Evolutionary conservation across 441 rosid genomes (phyloP), one percentile per base, ranked within the genome.

Genomic region (Jatropha podagrica): DNA sequence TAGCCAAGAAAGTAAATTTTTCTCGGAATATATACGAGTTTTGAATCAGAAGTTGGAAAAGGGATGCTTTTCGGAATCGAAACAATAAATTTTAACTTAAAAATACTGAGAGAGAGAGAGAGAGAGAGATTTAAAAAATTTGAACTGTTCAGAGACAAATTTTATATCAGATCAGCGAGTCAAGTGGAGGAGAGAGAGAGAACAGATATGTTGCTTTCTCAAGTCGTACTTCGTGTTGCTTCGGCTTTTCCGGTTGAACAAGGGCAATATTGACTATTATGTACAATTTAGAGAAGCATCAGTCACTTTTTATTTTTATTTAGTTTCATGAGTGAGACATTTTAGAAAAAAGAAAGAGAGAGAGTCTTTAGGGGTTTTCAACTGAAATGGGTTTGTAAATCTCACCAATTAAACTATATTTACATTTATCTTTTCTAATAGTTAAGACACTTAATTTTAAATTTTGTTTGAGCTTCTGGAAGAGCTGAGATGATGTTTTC

Each of bases 131-230:
- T 78, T 52, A 49, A 73, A 80, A 88, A 77, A 10, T 75, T 75
- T n/a, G 59, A 73, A 79, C 38, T 18, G 78, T 49, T 72, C n/a
- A 71, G 13, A 77, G 85, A 81, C 86, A 83, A 80, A 79, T 74
- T 81, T 52, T 74, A 32, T 65, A 40, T 68, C 6, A 42, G 46
- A 71, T 32, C 67, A 49, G 84, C 76, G 67, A 77, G 49, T 58
- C 38, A 61, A 73, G 76, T 55, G 76, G 48, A 54, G 77, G 80
- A 78, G 76, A 65, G 8, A 67, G 44, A 44, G 10, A 32, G 32
- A 10, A 18, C 10, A 54, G 52, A 68, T n/a, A 44, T 17, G 55
- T 56, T 52, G 71, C 73, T 60, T 75, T 68, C 78, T 14, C 49
- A 12, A 8, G 51, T 48, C 18, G 73, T 18, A 55, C 42, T 64